Base-by-base conservation (phyloP, 2,329 filamentous ascomycete species). In the Paecilomyces sp. region DNA sequence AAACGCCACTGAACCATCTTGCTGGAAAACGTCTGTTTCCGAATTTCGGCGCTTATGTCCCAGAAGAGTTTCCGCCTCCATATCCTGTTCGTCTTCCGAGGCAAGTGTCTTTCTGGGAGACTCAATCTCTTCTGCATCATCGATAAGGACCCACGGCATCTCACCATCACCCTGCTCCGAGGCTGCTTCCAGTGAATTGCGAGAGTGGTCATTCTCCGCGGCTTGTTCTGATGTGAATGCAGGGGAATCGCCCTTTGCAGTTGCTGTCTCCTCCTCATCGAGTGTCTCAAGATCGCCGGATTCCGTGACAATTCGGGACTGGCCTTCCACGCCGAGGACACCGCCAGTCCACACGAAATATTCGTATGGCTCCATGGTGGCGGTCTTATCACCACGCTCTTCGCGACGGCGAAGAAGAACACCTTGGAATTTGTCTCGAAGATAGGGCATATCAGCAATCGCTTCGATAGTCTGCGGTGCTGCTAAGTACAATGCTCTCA, bases 351-450 rank as follows among this genome's bases (percentile, higher is more conserved):
- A 73, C 4, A 70, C 68, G n/a, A 67, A 69, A 57, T 63, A 62
- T 7, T 67, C 60, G 25, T 56, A 52, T 36, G 57, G 60, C 51
- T 61, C 47, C 54, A 62, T 51, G 34, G 58, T 47, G 25, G 60
- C 25, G 4, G 58, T 52, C 15, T 59, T 57, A 54, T 73, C 66
- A 2, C 65, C 60, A 58, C 65, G 63, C 55, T 70, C 64, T 36
- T 70, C 63, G 22, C 66, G 70, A 54, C 66, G 60, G 11, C 76
- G 74, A 51, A 79, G 69, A n/a, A 79, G 64, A 31, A 73, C 64
- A 25, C 70, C 74, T 62, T 79, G 76, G 56, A 74, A 69, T 55
- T 72, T 76, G 13, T 79, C 77, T 31, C 69, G 72, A 31, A 74
- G 59, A 57, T 72, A 71, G 18, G 76, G 77, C 66, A 79, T 74